Percentiles rank a stretch among this genome's conserved stretches.
These are phyloP conservation scores for Vitis vinifera DNA, from an alignment of 164 flowering plant genomes.

Conservation along the genomic window ASM3070453v1 NC_081819.1:16273001-16273500, in stretches of 20 bases:
- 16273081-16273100: too few species aligned
- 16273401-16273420: constrained; percentile 56
- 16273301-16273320: constrained; percentile 89
- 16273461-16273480: constrained; percentile 18
- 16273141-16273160: too few species aligned
- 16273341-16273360: constrained; percentile 39
- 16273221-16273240: background rate
- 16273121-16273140: too few species aligned
- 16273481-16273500: constrained; percentile 7
- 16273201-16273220: background rate
- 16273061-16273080: too few species aligned
- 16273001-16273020: too few species aligned
- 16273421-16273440: constrained; percentile 42
- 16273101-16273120: too few species aligned
- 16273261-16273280: constrained; percentile 34
- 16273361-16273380: constrained; percentile 64
- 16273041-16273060: too few species aligned
- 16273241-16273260: constrained; percentile 14
- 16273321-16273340: constrained; percentile 45
- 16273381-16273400: constrained; percentile 70
- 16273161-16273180: too few species aligned
- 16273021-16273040: too few species aligned
- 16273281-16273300: constrained; percentile 31
- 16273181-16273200: too few species aligned
- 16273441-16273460: constrained; percentile 23